These are phyloP conservation scores for Paramyrothecium sp. DNA, from an alignment of 2,329 filamentous ascomycete genomes.

Conservation along the genomic window DNA sequence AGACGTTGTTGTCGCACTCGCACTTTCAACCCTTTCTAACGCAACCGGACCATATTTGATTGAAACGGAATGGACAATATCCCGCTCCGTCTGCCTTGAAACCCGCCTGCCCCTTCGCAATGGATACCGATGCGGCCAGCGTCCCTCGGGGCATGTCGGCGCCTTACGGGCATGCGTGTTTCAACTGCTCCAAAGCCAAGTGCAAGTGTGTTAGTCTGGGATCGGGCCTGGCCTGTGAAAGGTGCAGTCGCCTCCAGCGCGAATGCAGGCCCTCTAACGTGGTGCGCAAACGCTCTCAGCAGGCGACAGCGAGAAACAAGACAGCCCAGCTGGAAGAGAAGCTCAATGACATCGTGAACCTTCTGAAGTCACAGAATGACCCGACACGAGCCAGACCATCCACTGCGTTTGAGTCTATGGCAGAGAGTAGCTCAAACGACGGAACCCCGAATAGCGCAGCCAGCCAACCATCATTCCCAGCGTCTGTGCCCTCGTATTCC, in stretches of 20 bases:
- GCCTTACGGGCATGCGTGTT: slow-evolving; percentile 38
- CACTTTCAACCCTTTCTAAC: no score
- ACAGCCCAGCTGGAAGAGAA: slow-evolving; percentile 22
- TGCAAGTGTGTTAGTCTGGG: slow-evolving; percentile 37
- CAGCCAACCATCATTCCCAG: not conserved
- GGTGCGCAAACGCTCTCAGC: slow-evolving; percentile 23
- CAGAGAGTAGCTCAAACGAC: not conserved
- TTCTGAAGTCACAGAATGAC: slow-evolving; percentile 21
- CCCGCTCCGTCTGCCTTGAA: no score
- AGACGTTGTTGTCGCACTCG: no score
- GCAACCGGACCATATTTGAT: no score
- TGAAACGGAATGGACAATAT: no score
- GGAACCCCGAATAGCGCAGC: not conserved
- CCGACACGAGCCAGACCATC: not conserved
- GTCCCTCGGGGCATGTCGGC: slow-evolving; percentile 15
- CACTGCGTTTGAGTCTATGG: not conserved
- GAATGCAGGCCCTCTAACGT: slow-evolving; percentile 35
- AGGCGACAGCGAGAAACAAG: slow-evolving; percentile 11
- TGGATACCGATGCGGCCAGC: not conserved
- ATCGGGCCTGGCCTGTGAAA: slow-evolving; percentile 27
- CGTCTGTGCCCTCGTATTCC: not conserved
- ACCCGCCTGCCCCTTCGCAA: not conserved
- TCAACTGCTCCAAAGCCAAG: slow-evolving; percentile 40
- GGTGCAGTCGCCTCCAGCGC: slow-evolving; percentile 37
- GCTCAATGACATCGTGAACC: slow-evolving; percentile 20